Evolutionary conservation across 331 rosid genomes (phyloP).

Genomic region (Ulmus americana): DNA sequence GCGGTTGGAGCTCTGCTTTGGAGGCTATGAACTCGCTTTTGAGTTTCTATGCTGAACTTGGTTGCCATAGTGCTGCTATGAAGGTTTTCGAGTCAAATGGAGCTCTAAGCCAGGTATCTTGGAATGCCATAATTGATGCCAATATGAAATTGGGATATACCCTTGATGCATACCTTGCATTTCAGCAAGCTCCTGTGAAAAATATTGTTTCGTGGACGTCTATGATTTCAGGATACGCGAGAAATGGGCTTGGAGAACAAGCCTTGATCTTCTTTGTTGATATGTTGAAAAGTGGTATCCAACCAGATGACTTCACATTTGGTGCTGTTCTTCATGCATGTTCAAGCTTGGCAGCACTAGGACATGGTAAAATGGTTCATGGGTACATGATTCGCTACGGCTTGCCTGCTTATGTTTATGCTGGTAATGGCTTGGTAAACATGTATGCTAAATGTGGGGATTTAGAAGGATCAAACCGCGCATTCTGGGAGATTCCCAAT

Average conservation of each 20-base stretch:
- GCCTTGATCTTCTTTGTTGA: slow-evolving; percentile 53
- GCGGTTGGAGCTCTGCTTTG: slow-evolving; percentile 59
- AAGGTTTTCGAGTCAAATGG: slow-evolving; percentile 44
- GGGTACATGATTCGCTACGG: slow-evolving; percentile 40
- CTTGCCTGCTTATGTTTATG: slow-evolving; percentile 37
- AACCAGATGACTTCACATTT: slow-evolving; percentile 60
- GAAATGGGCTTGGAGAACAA: slow-evolving; percentile 62
- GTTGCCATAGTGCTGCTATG: slow-evolving; percentile 41
- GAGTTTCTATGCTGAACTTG: slow-evolving; percentile 60
- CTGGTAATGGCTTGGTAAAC: slow-evolving; percentile 63
- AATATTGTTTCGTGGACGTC: slow-evolving; percentile 77
- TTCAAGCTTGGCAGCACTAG: slow-evolving; percentile 59
- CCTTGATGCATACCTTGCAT: slow-evolving; percentile 49
- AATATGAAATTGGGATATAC: slow-evolving; percentile 68
- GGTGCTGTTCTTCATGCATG: slow-evolving; percentile 78
- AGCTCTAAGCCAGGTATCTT: slow-evolving; percentile 52
- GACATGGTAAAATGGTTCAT: slow-evolving; percentile 61
- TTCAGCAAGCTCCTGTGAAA: slow-evolving; percentile 50
- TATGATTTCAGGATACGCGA: slow-evolving; percentile 64
- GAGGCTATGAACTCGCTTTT: slow-evolving; percentile 66
- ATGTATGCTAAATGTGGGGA: slow-evolving; percentile 84
- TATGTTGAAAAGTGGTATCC: slow-evolving; percentile 44
- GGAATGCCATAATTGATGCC: slow-evolving; percentile 75
- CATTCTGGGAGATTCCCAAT: slow-evolving; percentile 38
- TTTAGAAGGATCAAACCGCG: slow-evolving; percentile 41